A percentile compares a stretch with the other conserved stretches of the same genome.
phyloP scores from a whole-genome alignment of 2,329 filamentous ascomycete species.

The Curvularia sp. region DNA sequence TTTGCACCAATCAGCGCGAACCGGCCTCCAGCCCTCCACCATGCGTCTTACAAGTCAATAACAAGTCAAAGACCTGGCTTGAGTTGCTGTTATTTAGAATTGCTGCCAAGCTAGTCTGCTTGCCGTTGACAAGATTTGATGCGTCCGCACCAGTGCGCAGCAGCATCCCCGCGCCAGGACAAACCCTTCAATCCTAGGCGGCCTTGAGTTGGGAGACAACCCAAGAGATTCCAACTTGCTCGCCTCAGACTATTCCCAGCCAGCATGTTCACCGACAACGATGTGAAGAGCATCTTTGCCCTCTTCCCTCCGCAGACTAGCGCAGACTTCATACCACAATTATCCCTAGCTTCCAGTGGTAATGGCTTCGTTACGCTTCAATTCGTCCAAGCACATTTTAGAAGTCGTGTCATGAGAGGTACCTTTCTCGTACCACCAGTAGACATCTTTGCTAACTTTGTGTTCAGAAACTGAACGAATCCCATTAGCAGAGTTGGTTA shows the following conservation, averaged over 20 bases:
- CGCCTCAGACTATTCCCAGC: not conserved
- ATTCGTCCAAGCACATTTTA: constrained; percentile 30
- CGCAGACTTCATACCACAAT: constrained; percentile 17
- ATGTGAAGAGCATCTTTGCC: constrained; percentile 38
- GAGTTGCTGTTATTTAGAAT: not conserved
- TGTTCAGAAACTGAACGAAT: constrained; percentile 24
- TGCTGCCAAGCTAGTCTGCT: not conserved
- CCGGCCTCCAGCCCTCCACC: constrained; percentile 9
- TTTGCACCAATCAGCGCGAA: constrained; percentile 18
- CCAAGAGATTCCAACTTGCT: not conserved
- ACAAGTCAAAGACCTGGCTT: not conserved
- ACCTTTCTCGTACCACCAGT: not conserved
- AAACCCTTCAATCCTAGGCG: not conserved
- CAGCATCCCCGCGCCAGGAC: not conserved
- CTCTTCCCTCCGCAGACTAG: constrained; percentile 32
- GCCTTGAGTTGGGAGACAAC: not conserved
- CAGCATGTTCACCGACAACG: constrained; percentile 46
- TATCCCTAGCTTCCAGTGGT: constrained; percentile 34
- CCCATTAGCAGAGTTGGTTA: constrained; percentile 24
- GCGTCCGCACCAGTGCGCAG: not conserved
- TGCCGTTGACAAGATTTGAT: not conserved
- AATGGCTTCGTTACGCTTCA: constrained; percentile 39
- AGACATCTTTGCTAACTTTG: constrained; percentile 7
- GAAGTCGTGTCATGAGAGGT: constrained; percentile 30
- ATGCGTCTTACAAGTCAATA: not conserved